Evolutionary conservation across 805 yeast species (phyloP), one percentile per base, ranked within the genome.

Genomic region (Myxozyma sirexii): DNA sequence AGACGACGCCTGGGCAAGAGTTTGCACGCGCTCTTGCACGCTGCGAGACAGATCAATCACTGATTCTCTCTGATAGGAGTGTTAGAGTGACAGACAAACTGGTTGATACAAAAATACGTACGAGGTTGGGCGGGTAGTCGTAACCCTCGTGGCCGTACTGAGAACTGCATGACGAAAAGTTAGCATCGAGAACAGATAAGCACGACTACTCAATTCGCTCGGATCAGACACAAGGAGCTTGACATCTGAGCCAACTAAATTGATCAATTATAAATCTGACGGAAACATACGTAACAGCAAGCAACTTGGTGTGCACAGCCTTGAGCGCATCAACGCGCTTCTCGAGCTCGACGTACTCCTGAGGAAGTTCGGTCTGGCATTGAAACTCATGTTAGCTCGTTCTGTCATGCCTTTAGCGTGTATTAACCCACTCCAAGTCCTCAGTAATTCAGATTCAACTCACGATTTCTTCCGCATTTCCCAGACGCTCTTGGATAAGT

Each of bases 311-410:
- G 78, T 87, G 88, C 57, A 88, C 84, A 49, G 80, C 75, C 76
- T 86, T 84, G 73, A 89, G 80, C 60, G 87, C 82, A 68, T 89
- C 96, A 60, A 88, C 83, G 69, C 83, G 84, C 63, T 79, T 77
- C 74, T 90, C 96, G 66, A 89, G 80, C 60, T 84, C 86, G 54
- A 86, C 76, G 72, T 88, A 90, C 72, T 90, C 96, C 59, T 85
- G 84, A 33, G 96, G 96, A 65, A 90, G 80, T 71, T 89, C 92
- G 56, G 93, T 86, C 67, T 67, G 48, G 41, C 33, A 6, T 19
- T 24, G 24, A 17, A 39, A n/a, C 8, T 31, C 10, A 42, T 6
- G 21, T 41, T 26, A 51, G 48, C 12, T 21, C 37, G 7, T 10
- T 38, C 42, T 27, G n/a, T 33, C 37, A 15, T 15, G 29, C 2